phyloP scores from a whole-genome alignment of 1,284 basidiomycete genomes.

The Cutaneotrichosporon sp. region DNA sequence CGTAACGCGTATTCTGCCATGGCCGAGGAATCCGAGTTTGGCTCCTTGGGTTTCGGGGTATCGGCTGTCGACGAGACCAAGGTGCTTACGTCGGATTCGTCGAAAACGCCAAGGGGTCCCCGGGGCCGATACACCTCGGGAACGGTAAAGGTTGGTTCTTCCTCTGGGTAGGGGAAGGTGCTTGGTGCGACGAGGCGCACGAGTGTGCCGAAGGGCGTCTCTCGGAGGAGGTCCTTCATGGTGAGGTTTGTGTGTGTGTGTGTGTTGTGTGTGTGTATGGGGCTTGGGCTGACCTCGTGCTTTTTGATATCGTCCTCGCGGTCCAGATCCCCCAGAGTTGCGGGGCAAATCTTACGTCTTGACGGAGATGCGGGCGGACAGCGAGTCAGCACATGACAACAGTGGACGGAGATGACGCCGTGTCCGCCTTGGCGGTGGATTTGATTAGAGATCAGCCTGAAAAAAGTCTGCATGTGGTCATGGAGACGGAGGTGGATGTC shows the following conservation, averaged over 20 bases:
- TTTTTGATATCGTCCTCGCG: too few species aligned
- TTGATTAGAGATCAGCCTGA: too few species aligned
- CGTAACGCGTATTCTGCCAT: background rate
- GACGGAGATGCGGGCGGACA: too few species aligned
- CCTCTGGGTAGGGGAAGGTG: slow-evolving; percentile 33
- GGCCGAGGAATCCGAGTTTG: background rate
- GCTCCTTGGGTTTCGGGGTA: background rate
- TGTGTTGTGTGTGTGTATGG: background rate
- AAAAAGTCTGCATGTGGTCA: background rate
- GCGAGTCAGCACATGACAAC: too few species aligned
- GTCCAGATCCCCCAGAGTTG: too few species aligned
- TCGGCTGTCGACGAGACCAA: background rate
- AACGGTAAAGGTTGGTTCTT: slow-evolving; percentile 21
- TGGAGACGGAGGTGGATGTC: background rate
- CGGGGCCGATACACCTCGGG: slow-evolving; percentile 19
- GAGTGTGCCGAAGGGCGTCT: slow-evolving; percentile 17
- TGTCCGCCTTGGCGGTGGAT: too few species aligned
- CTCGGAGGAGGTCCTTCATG: slow-evolving; percentile 18
- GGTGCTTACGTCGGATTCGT: background rate
- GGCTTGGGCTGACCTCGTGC: too few species aligned
- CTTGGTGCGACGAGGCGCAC: slow-evolving; percentile 14
- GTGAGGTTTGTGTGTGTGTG: background rate
- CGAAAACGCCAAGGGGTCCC: background rate
- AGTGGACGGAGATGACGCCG: too few species aligned
- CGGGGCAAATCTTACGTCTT: too few species aligned